These are phyloP conservation scores for Aspergillus latus DNA, from an alignment of 2,329 filamentous ascomycete genomes.

Conservation along the genomic window DNA sequence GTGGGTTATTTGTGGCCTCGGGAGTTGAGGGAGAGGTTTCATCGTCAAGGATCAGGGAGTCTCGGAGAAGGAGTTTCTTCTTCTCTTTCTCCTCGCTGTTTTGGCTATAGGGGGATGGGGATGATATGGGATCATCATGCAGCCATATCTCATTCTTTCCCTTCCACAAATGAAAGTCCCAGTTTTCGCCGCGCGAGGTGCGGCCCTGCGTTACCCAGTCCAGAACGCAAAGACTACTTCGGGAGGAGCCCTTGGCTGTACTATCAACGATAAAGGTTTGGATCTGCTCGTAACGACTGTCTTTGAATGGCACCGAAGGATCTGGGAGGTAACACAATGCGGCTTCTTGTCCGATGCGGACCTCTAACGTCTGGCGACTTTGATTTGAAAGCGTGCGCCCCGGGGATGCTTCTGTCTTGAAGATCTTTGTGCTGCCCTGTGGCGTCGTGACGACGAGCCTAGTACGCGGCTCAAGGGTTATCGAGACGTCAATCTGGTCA, in stretches of 20 bases:
- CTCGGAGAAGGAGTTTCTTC: slow-evolving; percentile 72
- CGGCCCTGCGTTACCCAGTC: slow-evolving; percentile 96
- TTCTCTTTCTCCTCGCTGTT: slow-evolving; percentile 26
- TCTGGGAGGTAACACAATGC: slow-evolving; percentile 73
- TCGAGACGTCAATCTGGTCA: slow-evolving; percentile 72
- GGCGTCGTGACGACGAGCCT: slow-evolving; percentile 63
- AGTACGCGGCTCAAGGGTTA: slow-evolving; percentile 64
- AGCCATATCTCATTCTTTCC: slow-evolving; percentile 78
- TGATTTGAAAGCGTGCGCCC: slow-evolving; percentile 31
- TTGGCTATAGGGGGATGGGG: neutral
- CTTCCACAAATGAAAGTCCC: slow-evolving; percentile 76
- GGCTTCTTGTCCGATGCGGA: slow-evolving; percentile 49
- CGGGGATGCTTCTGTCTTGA: slow-evolving; percentile 67
- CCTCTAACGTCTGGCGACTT: slow-evolving; percentile 52
- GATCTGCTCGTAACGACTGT: slow-evolving; percentile 78
- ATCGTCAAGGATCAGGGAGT: slow-evolving; percentile 73
- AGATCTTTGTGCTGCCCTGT: slow-evolving; percentile 90
- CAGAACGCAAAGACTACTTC: slow-evolving; percentile 69
- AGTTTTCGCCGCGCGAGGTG: slow-evolving; percentile 80
- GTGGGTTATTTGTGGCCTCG: slow-evolving; percentile 28
- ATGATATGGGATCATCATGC: slow-evolving; percentile 23
- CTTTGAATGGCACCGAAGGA: slow-evolving; percentile 85
- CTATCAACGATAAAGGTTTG: slow-evolving; percentile 70
- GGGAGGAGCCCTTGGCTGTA: slow-evolving; percentile 36
- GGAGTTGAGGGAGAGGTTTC: slow-evolving; percentile 38